Evolutionary conservation across 1,284 basidiomycete genomes (phyloP), one percentile per base, ranked within the genome.

Genomic region (Rhodotorula mucilaginosa): DNA sequence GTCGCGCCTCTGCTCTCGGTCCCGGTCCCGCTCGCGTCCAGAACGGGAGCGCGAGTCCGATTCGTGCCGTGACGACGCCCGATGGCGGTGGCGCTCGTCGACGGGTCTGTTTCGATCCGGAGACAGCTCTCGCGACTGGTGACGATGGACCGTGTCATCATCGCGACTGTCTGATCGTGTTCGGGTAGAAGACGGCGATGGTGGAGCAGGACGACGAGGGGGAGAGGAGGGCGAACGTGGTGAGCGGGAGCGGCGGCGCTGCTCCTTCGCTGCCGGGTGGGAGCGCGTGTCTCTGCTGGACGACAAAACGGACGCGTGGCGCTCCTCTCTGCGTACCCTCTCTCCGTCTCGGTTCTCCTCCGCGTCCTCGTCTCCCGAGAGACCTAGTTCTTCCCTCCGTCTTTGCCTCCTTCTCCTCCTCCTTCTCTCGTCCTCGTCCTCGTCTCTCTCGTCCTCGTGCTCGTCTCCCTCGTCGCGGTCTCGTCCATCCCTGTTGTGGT

Each of bases 381-480:
- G 5, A 18, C 46, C 26, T n/a, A 21, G 8, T 18, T 61, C 59
- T 16, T 29, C 59, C 44, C 58, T 51, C 58, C 34, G 34, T 19
- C 23, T 19, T 21, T 49, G 52, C 23, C 49, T 12, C 26, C 54
- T 56, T 7, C 5, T 54, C 54, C 8, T 64, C 49, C 6, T 47
- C 64, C 2, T 65, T 61, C 56, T 47, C 39, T 56, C 26, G 29
- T 44, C 63, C 47, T 63, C 59, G 63, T 59, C 51, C 19, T 26
- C 64, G n/a, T 60, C 48, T 44, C 15, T 23, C 48, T 51, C 54
- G 64, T 26, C 54, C 47, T 63, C 59, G 63, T 59, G 47, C 19
- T 26, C 64, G n/a, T 60, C 48, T 44, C 15, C 26, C 48, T 51
- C 54, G 64, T 26, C 54, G n/a, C 34, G 39, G 52, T 49, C 59